Base-by-base conservation (phyloP, 345 rosid species). In the Mallotus nudiflorus region DNA sequence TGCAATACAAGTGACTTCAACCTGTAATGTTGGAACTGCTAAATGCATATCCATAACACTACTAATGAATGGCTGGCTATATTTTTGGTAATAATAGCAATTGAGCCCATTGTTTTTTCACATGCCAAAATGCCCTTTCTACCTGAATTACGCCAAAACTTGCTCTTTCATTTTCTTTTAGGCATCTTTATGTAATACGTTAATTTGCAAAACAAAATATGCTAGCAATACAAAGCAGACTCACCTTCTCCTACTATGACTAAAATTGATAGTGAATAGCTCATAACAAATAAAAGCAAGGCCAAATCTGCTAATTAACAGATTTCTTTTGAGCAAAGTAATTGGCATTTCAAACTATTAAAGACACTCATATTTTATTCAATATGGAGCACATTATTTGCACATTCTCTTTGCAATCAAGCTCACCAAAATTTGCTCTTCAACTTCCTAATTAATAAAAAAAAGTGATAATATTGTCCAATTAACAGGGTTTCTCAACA, bases 231-330 rank as follows among this genome's bases (percentile, higher is more conserved):
- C 22, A 60, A 37, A 37, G 29, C 37, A 44, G 4, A 18, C 35
- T 60, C 46, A 60, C 65, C 25, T 60, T 60, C 65, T 44, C 15
- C 25, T 39, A 8, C 65, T 22, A 60, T n/a, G 42, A 33, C 11
- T 9, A 60, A 16, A 6, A 60, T 37, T 20, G 35, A 33, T 33
- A 33, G 6, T 33, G 4, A 33, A 6, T 6, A 33, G 37, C 6
- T 33, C 37, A 33, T 6, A 33, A 33, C 37, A 33, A 2, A 33
- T 33, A n/a, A 60, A 3, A 19, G 64, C 64, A 37, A 33, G 24
- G 48, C 25, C 5, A 22, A 37, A 44, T 60, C 65, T 20, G n/a
- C 24, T 16, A 60, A 25, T 5, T 5, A 29, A 6, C 20, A 6
- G 10, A 25, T 10, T 24, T 20, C 28, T 9, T 16, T 50, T 22